phyloP scores from a whole-genome alignment of 495 filamentous ascomycete genomes.

The Clavariopsis aquatica region DNA sequence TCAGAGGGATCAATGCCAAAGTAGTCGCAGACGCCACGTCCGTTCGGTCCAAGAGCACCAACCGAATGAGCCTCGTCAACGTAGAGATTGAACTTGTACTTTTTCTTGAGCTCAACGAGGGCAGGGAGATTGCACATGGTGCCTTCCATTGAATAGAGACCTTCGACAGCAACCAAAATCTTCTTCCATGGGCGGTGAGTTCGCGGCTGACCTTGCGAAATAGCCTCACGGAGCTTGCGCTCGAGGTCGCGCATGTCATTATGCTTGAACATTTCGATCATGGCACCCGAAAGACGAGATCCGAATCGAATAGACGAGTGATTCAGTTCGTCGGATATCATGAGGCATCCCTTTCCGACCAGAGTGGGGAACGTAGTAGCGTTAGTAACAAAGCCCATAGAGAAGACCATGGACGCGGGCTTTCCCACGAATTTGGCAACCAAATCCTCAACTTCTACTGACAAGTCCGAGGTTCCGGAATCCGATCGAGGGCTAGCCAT shows the following conservation, averaged over 20 bases:
- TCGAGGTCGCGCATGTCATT: constrained; percentile 92
- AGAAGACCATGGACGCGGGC: constrained; percentile 91
- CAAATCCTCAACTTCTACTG: constrained; percentile 82
- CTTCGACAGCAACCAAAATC: constrained; percentile 94
- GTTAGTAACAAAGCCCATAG: constrained; percentile 97
- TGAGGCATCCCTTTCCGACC: constrained; percentile 84
- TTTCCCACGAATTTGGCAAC: constrained; percentile 92
- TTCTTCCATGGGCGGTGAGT: constrained; percentile 99
- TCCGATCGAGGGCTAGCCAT: constrained; percentile 79
- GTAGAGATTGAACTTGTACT: constrained; percentile 95
- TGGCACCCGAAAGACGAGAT: constrained; percentile 87
- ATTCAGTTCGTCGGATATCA: constrained; percentile 96
- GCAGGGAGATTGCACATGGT: constrained; percentile 96
- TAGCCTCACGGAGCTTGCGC: constrained; percentile 78
- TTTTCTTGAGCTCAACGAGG: constrained; percentile 78
- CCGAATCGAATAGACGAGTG: constrained; percentile 96
- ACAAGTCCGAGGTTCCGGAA: constrained; percentile 82
- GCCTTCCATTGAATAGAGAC: constrained; percentile 98
- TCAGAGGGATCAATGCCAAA: constrained; percentile 85
- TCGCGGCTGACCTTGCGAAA: constrained; percentile 92
- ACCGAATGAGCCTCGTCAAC: constrained; percentile 97
- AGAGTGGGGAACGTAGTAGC: constrained; percentile 86
- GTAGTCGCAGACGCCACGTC: constrained; percentile 95
- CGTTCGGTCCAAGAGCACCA: constrained; percentile 83
- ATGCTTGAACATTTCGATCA: constrained; percentile 95